Evolutionary conservation across 805 yeast genomes (phyloP).

Genomic region (Metschnikowia henanensis): DNA sequence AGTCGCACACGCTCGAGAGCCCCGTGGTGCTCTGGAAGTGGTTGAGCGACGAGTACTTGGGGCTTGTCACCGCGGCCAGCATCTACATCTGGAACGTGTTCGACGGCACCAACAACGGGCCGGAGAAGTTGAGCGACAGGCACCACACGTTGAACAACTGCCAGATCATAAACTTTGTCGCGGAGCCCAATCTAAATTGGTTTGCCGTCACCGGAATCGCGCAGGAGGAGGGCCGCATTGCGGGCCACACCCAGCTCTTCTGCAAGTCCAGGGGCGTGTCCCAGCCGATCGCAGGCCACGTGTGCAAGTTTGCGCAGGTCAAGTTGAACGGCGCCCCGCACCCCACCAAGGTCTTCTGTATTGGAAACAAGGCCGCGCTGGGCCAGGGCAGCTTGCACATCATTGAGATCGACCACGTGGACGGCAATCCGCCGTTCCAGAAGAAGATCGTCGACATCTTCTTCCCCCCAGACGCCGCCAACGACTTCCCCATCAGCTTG

Average conservation of each 20-base stretch:
- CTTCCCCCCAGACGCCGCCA: constrained; percentile 95
- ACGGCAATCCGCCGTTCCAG: constrained; percentile 76
- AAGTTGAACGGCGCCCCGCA: constrained; percentile 68
- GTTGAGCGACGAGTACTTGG: constrained; percentile 72
- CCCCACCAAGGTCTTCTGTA: constrained; percentile 86
- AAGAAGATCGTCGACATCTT: constrained; percentile 92
- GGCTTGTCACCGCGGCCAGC: constrained; percentile 77
- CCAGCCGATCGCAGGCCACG: constrained; percentile 98
- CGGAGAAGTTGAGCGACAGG: constrained; percentile 76
- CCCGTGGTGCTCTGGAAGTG: constrained; percentile 97
- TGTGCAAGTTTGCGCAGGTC: constrained; percentile 81
- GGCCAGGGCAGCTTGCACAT: constrained; percentile 77
- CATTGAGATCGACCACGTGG: constrained; percentile 94
- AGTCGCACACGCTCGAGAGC: constrained; percentile 81
- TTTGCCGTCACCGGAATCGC: constrained; percentile 93
- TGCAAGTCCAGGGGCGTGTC: constrained; percentile 88
- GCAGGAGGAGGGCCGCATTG: constrained; percentile 91
- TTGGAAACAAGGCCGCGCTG: constrained; percentile 84
- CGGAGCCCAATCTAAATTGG: constrained; percentile 84
- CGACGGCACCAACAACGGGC: constrained; percentile 79
- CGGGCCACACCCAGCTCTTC: constrained; percentile 93
- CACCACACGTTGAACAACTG: constrained; percentile 75
- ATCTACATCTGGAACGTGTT: constrained; percentile 82
- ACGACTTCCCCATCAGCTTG: constrained; percentile 94
- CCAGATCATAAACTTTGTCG: constrained; percentile 88